Conservation (phyloP, 2,329 filamentous ascomycete species). For the Malbranchea cinnamomea region DNA sequence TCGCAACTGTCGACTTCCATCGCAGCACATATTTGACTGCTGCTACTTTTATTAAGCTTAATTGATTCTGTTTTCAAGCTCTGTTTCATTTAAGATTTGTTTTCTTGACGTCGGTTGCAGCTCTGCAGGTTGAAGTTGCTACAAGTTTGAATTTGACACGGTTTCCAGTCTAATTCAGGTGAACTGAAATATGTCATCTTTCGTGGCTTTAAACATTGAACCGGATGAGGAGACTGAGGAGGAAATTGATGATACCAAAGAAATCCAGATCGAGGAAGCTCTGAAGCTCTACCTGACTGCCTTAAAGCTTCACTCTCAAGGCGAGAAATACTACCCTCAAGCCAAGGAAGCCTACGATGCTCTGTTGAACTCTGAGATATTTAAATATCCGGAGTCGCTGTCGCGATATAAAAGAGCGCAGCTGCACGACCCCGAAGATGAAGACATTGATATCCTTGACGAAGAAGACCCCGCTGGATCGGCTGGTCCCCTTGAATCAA, state of each 20-base stretch:
- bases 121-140: too few species aligned
- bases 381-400: slow-evolving; percentile 73
- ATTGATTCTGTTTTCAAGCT: too few species aligned
- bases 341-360: slow-evolving; percentile 68
- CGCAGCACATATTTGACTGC: too few species aligned
- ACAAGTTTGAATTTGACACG: slow-evolving; percentile 6
- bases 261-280: slow-evolving; percentile 93
- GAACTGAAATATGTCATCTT: slow-evolving; percentile 39
- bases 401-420: slow-evolving; percentile 69
- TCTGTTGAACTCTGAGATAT: slow-evolving; percentile 85
- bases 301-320: slow-evolving; percentile 80
- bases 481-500: slow-evolving; percentile 41
- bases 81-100: too few species aligned
- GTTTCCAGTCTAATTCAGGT: slow-evolving; percentile 9
- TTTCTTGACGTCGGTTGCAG: too few species aligned
- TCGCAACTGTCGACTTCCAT: too few species aligned
- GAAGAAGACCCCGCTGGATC: slow-evolving; percentile 15
- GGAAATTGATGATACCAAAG: slow-evolving; percentile 86
- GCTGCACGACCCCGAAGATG: slow-evolving; percentile 20
- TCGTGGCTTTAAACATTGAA: slow-evolving; percentile 85
- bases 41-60: too few species aligned
- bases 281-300: slow-evolving; percentile 87
- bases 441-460: slow-evolving; percentile 31
- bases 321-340: slow-evolving; percentile 57
- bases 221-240: slow-evolving; percentile 81